Evolutionary conservation across 139 green algal genomes (phyloP).

Genomic region (Chlamydomonas sp.): DNA sequence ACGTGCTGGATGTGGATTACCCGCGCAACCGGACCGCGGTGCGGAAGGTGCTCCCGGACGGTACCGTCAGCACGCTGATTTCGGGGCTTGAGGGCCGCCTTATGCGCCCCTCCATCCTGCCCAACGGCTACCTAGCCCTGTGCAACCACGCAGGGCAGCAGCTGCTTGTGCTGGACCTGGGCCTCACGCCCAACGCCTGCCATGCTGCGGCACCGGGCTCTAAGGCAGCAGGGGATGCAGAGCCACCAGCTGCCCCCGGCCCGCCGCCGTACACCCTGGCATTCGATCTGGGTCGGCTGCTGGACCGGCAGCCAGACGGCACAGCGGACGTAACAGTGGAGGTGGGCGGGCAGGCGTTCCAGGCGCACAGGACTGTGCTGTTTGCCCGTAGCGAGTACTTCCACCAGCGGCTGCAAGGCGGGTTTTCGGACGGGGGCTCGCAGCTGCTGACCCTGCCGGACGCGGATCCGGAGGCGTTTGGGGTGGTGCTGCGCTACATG

Average conservation of each 20-base stretch:
- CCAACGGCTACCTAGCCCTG: conserved; percentile 8
- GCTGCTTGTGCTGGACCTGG: not conserved
- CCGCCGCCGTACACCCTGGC: not conserved
- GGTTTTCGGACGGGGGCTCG: not conserved
- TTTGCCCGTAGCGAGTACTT: conserved; percentile 15
- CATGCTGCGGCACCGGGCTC: not conserved
- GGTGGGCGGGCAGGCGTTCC: not conserved
- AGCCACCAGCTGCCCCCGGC: not conserved
- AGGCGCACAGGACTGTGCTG: not conserved
- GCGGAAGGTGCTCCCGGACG: not conserved
- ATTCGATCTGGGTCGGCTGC: conserved; percentile 2
- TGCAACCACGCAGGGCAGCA: not conserved
- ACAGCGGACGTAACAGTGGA: not conserved
- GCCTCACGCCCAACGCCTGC: not conserved
- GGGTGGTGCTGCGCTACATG: not conserved
- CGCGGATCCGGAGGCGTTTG: not conserved
- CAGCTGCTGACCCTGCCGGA: not conserved
- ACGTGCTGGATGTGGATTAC: no score
- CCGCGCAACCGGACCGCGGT: not conserved
- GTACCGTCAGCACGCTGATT: not conserved
- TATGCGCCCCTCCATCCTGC: not conserved
- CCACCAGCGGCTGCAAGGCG: not conserved
- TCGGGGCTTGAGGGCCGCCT: not conserved
- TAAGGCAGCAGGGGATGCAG: no score
- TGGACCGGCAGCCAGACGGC: conserved; percentile 19